A percentile compares a stretch with the other conserved stretches of the same genome.
phyloP scores from a whole-genome alignment of 2,329 filamentous ascomycete genomes.

The Phoma sp. region DNA sequence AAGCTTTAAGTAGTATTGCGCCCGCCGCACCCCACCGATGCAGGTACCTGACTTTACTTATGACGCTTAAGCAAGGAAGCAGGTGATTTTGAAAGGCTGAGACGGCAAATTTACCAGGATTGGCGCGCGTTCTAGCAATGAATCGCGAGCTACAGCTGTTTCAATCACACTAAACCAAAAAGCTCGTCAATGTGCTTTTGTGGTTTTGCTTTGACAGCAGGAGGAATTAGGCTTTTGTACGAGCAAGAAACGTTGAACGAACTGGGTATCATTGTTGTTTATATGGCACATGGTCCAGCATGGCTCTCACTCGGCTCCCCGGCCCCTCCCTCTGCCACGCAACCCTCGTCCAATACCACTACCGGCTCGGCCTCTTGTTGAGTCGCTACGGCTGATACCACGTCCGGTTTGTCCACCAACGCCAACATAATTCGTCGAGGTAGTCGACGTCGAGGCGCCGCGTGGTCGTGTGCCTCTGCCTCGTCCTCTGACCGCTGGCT shows the following conservation, averaged over 20 bases:
- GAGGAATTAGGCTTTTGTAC: too few species aligned
- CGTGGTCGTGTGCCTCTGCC: constrained; percentile 45
- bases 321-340: constrained; percentile 40
- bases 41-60: constrained; percentile 1
- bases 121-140: too few species aligned
- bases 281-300: constrained; percentile 7
- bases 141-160: too few species aligned
- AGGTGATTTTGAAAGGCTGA: too few species aligned
- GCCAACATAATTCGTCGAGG: constrained; percentile 49
- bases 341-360: constrained; percentile 52
- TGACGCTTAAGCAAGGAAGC: too few species aligned
- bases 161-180: too few species aligned
- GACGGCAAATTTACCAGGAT: too few species aligned
- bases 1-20: constrained; percentile 31
- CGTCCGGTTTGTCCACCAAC: constrained; percentile 55
- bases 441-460: constrained; percentile 34
- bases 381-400: constrained; percentile 56
- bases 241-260: neutral
- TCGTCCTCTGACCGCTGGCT: constrained; percentile 48
- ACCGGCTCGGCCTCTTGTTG: constrained; percentile 49
- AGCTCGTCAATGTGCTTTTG: too few species aligned
- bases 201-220: too few species aligned
- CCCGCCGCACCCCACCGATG: constrained; percentile 21
- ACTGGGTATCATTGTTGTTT: constrained; percentile 20
- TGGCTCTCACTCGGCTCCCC: constrained; percentile 14